A percentile compares a stretch with the other conserved stretches of the same genome.
phyloP scores from a whole-genome alignment of 345 rosid genomes.

The Sisymbrium irio region DNA sequence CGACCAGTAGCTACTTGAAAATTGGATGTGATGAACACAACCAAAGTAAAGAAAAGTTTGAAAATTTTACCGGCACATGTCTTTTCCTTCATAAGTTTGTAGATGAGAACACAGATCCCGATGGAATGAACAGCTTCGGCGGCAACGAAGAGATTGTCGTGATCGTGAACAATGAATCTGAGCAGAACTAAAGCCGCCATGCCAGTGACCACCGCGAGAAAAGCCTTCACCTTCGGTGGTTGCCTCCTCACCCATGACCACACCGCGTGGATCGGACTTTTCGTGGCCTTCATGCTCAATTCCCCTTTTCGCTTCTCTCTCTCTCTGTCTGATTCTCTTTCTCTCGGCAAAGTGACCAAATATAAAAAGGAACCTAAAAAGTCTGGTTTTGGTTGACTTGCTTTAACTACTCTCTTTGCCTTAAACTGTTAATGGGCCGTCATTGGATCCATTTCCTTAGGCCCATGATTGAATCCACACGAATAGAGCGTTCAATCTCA shows the following conservation, averaged over 20 bases:
- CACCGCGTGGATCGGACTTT: constrained; percentile 66
- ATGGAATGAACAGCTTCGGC: constrained; percentile 97
- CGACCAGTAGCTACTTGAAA: neutral
- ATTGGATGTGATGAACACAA: neutral
- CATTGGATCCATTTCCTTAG: neutral
- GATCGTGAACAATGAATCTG: constrained; percentile 92
- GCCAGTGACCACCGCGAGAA: constrained; percentile 87
- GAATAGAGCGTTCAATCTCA: too few species aligned
- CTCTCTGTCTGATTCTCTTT: constrained; percentile 16
- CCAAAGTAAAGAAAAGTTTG: neutral
- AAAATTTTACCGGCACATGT: constrained; percentile 80
- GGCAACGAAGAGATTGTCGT: constrained; percentile 97
- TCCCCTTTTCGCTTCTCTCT: neutral
- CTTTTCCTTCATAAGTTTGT: constrained; percentile 92
- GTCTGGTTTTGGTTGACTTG: constrained; percentile 12
- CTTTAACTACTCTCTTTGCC: neutral
- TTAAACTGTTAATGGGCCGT: neutral
- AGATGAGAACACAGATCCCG: constrained; percentile 89
- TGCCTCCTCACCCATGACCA: constrained; percentile 90
- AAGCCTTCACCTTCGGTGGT: constrained; percentile 97
- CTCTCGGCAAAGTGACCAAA: constrained; percentile 16
- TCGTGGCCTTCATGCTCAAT: constrained; percentile 53
- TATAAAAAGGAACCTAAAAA: neutral
- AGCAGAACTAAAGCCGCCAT: constrained; percentile 85
- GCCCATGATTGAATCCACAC: neutral